Evolutionary conservation across 495 filamentous ascomycete species (phyloP).

Genomic region (Xylaria nigripes): DNA sequence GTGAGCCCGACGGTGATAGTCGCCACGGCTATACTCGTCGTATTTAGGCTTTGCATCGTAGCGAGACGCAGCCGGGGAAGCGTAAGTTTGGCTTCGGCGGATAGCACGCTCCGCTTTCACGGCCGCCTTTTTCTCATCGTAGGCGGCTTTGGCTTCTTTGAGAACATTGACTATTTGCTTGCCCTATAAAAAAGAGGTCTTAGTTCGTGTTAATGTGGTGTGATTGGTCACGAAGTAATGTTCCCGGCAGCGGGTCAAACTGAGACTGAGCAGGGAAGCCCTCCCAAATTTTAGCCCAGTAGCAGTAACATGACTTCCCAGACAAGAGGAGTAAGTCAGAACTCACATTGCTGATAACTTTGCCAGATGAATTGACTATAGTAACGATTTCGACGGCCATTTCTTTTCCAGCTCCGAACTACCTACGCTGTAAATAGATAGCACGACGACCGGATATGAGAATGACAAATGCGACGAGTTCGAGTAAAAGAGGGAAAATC

Average conservation of each 20-base stretch:
- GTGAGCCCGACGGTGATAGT: constrained; percentile 20
- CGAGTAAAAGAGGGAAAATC: constrained; percentile 1
- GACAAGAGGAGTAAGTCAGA: background rate
- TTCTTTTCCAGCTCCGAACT: constrained; percentile 15
- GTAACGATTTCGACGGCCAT: constrained; percentile 67
- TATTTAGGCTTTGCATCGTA: constrained; percentile 23
- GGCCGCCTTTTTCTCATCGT: constrained; percentile 73
- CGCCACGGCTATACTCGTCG: constrained; percentile 17
- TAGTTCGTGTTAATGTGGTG: background rate
- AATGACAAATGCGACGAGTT: background rate
- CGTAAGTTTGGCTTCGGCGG: constrained; percentile 37
- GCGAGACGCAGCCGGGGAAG: constrained; percentile 20
- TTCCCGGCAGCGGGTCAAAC: background rate
- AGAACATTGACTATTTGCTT: constrained; percentile 82
- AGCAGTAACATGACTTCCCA: background rate
- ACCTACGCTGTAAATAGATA: background rate
- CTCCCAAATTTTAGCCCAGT: background rate
- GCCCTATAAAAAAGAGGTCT: constrained; percentile 47
- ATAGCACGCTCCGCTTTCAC: constrained; percentile 54
- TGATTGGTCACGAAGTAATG: background rate
- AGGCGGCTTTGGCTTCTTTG: constrained; percentile 79
- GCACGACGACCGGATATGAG: background rate
- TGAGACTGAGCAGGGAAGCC: constrained; percentile 1
- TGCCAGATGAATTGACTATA: constrained; percentile 85
- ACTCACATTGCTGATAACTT: constrained; percentile 83